Conservation (phyloP, 495 filamentous ascomycete genomes). For the Penicillium goetzii region DNA sequence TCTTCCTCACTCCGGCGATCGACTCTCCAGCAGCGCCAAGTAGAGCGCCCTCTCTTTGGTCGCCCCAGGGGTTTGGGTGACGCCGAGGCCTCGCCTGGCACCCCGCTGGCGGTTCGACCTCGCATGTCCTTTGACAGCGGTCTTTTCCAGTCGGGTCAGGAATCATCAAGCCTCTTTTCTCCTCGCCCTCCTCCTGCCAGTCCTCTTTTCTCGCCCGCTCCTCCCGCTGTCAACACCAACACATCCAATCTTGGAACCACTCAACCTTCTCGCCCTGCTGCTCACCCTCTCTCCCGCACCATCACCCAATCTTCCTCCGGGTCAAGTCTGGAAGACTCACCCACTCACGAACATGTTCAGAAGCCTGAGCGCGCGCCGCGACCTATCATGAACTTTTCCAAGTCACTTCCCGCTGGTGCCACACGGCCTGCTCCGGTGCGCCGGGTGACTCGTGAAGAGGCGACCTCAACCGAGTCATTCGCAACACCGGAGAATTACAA, state of each 20-base stretch:
- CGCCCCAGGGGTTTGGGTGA: slow-evolving; percentile 48
- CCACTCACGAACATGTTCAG: slow-evolving; percentile 64
- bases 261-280: slow-evolving; percentile 45
- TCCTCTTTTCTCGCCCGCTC: slow-evolving; percentile 41
- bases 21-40: slow-evolving; percentile 81
- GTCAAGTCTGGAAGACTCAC: slow-evolving; percentile 79
- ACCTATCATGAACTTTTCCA: slow-evolving; percentile 71
- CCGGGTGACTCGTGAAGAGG: slow-evolving; percentile 48
- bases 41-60: slow-evolving; percentile 62
- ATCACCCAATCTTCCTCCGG: slow-evolving; percentile 82
- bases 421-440: slow-evolving; percentile 49
- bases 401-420: slow-evolving; percentile 75
- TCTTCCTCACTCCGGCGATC: slow-evolving; percentile 80
- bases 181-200: slow-evolving; percentile 36
- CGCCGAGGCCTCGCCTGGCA: slow-evolving; percentile 30
- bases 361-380: slow-evolving; percentile 55
- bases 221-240: slow-evolving; percentile 42
- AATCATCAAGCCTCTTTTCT: slow-evolving; percentile 61
- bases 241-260: slow-evolving; percentile 16
- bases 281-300: slow-evolving; percentile 83
- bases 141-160: slow-evolving; percentile 62
- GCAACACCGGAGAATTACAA: slow-evolving; percentile 86
- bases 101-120: slow-evolving; percentile 56
- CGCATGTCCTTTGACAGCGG: slow-evolving; percentile 76
- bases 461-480: slow-evolving; percentile 57